Base-by-base conservation (phyloP, 2,329 filamentous ascomycete genomes). In the Orbilia quercus region DNA sequence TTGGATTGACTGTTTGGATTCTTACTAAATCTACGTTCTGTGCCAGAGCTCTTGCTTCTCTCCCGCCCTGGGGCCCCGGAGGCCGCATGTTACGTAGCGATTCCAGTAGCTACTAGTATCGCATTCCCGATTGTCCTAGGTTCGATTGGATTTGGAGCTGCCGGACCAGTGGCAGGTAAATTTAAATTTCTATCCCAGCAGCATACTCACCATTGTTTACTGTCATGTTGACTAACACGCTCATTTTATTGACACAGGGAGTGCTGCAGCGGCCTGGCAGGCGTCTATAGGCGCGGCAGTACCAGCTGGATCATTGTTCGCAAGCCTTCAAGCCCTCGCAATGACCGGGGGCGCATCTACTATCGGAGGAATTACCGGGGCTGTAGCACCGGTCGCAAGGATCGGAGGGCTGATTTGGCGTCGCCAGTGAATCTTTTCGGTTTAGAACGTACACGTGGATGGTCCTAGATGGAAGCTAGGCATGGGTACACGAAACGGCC, bases 281-380 rank as follows among this genome's bases (percentile, higher is more conserved):
- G 45, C 57, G 3, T 48, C 57, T 2, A 48, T 48, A 7, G 57
- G 57, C 12, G 18, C 34, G n/a, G 36, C n/a, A 16, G 57, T 60
- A 11, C 31, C 28, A 3, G 57, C 57, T 1, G 57, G 57, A 6
- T 60, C 57, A 1, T 7, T 18, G 1, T 60, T 60, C 18, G 25
- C 57, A 3, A 23, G 16, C 1, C n/a, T 60, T 4, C 57, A 60
- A 16, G 12, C n/a, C 5, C 7, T 45, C 7, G 44, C 31, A 12
- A 60, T 60, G 57, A 50, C 42, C 2, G 20, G 38, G 7, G 20
- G 9, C 23, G 38, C 38, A n/a, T 9, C 20, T 58, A n/a, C 14
- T 5, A 38, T 28, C 7, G 54, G 54, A 28, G 38, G 20, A 7
- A 23, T 22, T n/a, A 28, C 42, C 18, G 57, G 57, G 11, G 42